Evolutionary conservation across 495 filamentous ascomycete species (phyloP).

Genomic region (Penicillium mononematosum): DNA sequence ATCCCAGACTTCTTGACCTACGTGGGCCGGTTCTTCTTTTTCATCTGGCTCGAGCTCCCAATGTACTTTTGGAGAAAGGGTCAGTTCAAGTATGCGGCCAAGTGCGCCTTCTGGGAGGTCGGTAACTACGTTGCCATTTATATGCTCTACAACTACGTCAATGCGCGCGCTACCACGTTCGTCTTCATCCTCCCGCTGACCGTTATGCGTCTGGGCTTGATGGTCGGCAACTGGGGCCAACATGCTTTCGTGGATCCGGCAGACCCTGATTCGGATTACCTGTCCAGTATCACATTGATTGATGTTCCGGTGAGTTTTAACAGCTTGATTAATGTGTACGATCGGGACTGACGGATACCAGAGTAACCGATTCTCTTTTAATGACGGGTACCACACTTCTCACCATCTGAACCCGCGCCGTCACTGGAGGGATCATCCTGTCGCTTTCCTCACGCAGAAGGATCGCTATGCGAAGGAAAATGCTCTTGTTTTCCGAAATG

Average conservation of each 20-base stretch:
- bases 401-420: constrained; percentile 72
- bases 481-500: constrained; percentile 68
- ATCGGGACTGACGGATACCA: constrained; percentile 25
- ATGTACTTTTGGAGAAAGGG: constrained; percentile 64
- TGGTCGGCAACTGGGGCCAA: constrained; percentile 76
- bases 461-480: constrained; percentile 55
- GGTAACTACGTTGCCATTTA: constrained; percentile 51
- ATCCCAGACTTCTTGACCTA: constrained; percentile 63
- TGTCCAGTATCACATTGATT: constrained; percentile 69
- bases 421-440: constrained; percentile 73
- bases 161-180: constrained; percentile 54
- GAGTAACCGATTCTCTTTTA: constrained; percentile 73
- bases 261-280: constrained; percentile 67
- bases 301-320: constrained; percentile 61
- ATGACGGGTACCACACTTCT: constrained; percentile 76
- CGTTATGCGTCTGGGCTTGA: constrained; percentile 60
- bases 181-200: constrained; percentile 60
- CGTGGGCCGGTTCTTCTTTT: constrained; percentile 65
- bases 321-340: background rate
- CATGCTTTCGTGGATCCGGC: constrained; percentile 70
- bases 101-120: constrained; percentile 57
- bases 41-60: constrained; percentile 73
- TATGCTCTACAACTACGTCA: constrained; percentile 44
- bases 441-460: constrained; percentile 63
- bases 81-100: constrained; percentile 49